Evolutionary conservation across 768 basidiomycete species (phyloP), one percentile per base, ranked within the genome.

Genomic region (Sarcodon sp.): DNA sequence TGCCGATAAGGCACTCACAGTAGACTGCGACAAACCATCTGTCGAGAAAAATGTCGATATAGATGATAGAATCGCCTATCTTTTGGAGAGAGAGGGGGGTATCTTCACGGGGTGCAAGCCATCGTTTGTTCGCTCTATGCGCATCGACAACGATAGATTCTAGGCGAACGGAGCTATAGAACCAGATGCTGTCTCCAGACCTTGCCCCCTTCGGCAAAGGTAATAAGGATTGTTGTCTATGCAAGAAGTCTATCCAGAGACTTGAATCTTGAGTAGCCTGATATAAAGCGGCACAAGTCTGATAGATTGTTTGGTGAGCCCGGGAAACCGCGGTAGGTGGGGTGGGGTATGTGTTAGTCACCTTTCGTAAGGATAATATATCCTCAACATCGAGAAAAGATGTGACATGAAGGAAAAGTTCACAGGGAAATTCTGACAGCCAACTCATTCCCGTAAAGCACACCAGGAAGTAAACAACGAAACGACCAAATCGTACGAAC

Each of bases 21-120:
- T 71, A 73, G 3, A 71, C 59, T 10, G 65, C 64, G 10, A 77
- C 55, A 15, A 78, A 59, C 73, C 72, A 78, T 35, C 68, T 59
- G 44, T 76, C 74, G 33, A 66, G 51, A 47, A 72, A 62, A 7
- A 75, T 50, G 41, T 71, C 58, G 38, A 77, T 51, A 5, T 63
- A 63, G 16, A 72, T 54, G 9, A 73, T 53, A 1, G 55, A 27
- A 27, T 27, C 21, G 21, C 21, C 21, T 27, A 27, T 27, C 21
- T 27, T 27, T 13, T 13, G n/a, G 8, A 37, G 13, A 46, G 21
- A 27, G 21, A 27, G 21, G 4, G 21, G 21, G 21, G 21, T 27
- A 27, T 27, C 21, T 27, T 27, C 21, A 27, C 21, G 21, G 21
- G 21, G 21, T 27, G 21, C 21, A 27, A 27, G 21, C 21, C 21